phyloP scores from a whole-genome alignment of 2,329 filamentous ascomycete genomes.

The Fusarium marasasianum region DNA sequence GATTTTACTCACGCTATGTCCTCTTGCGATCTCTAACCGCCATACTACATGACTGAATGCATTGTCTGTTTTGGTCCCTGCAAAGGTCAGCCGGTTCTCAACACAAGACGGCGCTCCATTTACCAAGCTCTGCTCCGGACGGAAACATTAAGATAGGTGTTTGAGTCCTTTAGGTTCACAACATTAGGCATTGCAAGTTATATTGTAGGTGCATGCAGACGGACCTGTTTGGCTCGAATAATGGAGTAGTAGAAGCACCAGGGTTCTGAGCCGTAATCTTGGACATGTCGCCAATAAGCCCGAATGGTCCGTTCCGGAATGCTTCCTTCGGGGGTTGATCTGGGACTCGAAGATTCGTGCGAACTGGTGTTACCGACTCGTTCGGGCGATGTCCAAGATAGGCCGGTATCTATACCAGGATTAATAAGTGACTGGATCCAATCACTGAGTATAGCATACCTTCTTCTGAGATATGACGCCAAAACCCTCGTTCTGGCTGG shows the following conservation, averaged over 20 bases:
- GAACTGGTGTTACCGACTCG: too few relatives aligned
- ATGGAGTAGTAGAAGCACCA: background rate
- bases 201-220: background rate
- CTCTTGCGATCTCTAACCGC: background rate
- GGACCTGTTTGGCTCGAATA: background rate
- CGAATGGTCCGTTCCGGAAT: background rate
- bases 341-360: too few relatives aligned
- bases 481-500: too few relatives aligned
- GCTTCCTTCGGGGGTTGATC: too few relatives aligned
- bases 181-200: background rate
- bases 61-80: background rate
- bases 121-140: background rate
- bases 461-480: too few relatives aligned
- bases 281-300: background rate
- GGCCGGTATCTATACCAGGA: too few relatives aligned
- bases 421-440: too few relatives aligned
- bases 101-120: too few relatives aligned
- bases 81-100: too few relatives aligned
- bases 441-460: too few relatives aligned
- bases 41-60: background rate
- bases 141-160: background rate
- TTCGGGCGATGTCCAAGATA: too few relatives aligned
- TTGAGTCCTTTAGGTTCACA: rapidly evolving
- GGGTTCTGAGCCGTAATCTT: background rate
- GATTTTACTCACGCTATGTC: background rate